Base-by-base conservation (phyloP, 805 yeast species). In the Pichia exigua region DNA sequence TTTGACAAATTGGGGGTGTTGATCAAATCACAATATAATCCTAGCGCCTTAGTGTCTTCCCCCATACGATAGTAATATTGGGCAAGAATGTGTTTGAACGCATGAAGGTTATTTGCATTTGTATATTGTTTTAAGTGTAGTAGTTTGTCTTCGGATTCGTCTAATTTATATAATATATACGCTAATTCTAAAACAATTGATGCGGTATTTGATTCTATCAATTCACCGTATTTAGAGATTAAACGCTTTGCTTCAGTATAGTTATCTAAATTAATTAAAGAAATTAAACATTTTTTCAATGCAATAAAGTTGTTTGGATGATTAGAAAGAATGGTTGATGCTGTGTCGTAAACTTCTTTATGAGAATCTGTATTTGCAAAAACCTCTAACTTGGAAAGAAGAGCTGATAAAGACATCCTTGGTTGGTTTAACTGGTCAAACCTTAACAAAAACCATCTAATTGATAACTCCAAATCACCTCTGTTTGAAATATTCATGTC, bases 251-350 rank as follows among this genome's bases (percentile, higher is more conserved):
- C 88, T 46, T 69, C 67, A 42, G 62, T 64, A 65, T 78, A 83
- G 54, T 72, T 70, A 62, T 84, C 89, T 52, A 77, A 65, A 58
- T 80, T 79, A 62, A 82, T 80, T 61, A 81, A 70, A 4, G 88
- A 78, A 13, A 79, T 78, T 38, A 83, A 63, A 61, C 82, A 78
- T 39, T 71, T 65, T 44, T 61, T 66, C 42, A 65, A 57, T 5
- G 75, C 73, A 2, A 54, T 53, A 15, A 55, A 43, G 50, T 69
- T 11, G 59, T 46, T 4, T 67, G 61, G 39, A 65, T 61, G 41
- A 55, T 56, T 21, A 59, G 55, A 44, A 73, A 61, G 30, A 62
- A 61, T 26, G 56, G 54, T 44, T 58, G 39, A 55, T 1, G 71
- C 70, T 8, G 59, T 45, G n/a, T 61, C 66, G 39, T 64, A 62